Percentiles rank a stretch among this genome's conserved stretches.
These are phyloP conservation scores for Diaporthe velutina DNA, from an alignment of 2,329 filamentous ascomycete genomes.

Conservation along the genomic window DNA sequence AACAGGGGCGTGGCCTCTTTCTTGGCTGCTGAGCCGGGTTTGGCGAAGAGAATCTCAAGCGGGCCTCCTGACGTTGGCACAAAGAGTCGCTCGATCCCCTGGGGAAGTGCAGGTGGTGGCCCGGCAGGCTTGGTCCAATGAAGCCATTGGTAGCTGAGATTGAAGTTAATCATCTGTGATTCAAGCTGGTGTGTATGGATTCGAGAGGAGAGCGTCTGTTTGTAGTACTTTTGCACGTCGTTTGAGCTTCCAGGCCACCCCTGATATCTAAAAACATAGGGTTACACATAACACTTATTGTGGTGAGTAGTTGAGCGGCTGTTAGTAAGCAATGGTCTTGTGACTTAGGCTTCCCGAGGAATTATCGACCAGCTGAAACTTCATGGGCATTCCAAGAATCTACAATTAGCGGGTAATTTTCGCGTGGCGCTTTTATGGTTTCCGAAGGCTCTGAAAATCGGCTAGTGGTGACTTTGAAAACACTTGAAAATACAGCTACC, in stretches of 20 bases:
- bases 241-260: background rate
- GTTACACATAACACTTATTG: background rate
- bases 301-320: background rate
- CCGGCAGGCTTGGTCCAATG: conserved; percentile 47
- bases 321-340: background rate
- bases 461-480: background rate
- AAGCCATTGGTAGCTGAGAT: conserved; percentile 50
- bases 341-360: conserved; percentile 9
- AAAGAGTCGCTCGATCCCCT: conserved; percentile 57
- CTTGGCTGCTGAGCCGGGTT: conserved; percentile 43
- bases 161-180: conserved; percentile 42
- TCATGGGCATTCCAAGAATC: background rate
- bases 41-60: conserved; percentile 63
- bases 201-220: background rate
- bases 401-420: background rate
- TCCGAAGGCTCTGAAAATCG: background rate
- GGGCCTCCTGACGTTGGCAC: conserved; percentile 58
- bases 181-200: too few relatives aligned
- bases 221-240: background rate
- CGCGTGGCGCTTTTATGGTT: conserved; percentile 1
- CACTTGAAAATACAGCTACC: background rate
- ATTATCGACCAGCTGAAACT: conserved; percentile 28
- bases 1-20: conserved; percentile 54
- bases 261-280: background rate
- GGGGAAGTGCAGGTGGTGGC: conserved; percentile 49